Base-by-base conservation (phyloP, 495 filamentous ascomycete species). In the Staphylotrichum longicolle region DNA sequence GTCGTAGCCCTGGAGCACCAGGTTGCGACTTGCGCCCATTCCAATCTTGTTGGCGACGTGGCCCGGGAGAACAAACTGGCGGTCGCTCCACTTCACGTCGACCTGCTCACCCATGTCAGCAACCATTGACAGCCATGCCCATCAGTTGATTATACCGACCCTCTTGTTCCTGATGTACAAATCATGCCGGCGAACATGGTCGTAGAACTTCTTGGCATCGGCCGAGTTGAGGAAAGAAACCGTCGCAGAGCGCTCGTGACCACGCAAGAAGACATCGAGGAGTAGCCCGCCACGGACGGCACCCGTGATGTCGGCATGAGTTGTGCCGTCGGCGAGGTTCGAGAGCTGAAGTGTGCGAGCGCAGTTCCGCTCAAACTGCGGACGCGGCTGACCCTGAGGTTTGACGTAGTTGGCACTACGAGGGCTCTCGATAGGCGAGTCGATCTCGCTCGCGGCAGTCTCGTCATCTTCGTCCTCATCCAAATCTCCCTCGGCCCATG, bases 1-100 rank as follows among this genome's bases (percentile, higher is more conserved):
- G 48, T 80, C 76, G 33, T 81, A 81, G 7, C 81, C 81, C 63
- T 78, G 80, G 49, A 95, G 78, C 41, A 91, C 73, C 30, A 96
- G 71, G 66, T 93, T 93, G 57, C 91, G 86, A 47, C 84, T 88
- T n/a, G 88, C 89, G n/a, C 91, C 91, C 44, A 75, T 79, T 45
- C 75, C 74, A 48, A 91, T 85, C 70, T 89, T 88, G 68, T 82
- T 78, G 3, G 82, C 81, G 46, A 92, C 80, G 68, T 90, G 85
- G 2, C 77, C 77, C 1, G 85, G 82, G 10, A 93, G 74, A 40
- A 83, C 78, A 66, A 88, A 93, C 72, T 92, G 90, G 3, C 87
- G 83, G 54, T 91, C 85, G 47, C 81, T 84, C 89, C 89, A 93
- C 35, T 77, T 76, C 54, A 88, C 77, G 33, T 89, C 85, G 58